These are phyloP conservation scores for Sparassis latifolia DNA, from an alignment of 1,284 basidiomycete species.

Conservation along the genomic window DNA sequence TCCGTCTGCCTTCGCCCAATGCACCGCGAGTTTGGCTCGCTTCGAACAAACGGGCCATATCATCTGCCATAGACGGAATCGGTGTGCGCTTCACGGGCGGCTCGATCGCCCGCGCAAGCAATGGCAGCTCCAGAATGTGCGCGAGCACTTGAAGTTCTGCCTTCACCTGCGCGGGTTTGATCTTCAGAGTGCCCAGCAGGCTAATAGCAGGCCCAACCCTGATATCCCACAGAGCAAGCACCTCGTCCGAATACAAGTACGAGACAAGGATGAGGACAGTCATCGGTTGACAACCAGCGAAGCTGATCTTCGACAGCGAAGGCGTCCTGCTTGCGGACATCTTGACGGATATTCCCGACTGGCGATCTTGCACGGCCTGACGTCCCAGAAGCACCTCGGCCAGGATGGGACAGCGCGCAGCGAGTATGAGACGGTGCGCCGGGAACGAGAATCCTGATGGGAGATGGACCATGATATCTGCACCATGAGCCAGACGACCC, in stretches of 20 bases:
- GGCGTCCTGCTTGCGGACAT: slow-evolving; percentile 12
- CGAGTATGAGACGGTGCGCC: slow-evolving; percentile 62
- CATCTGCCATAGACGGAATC: slow-evolving; percentile 36
- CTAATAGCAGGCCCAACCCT: slow-evolving; percentile 52
- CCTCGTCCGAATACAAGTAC: slow-evolving; percentile 85
- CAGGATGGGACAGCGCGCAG: slow-evolving; percentile 52
- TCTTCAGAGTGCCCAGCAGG: slow-evolving; percentile 33
- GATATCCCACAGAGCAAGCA: slow-evolving; percentile 82
- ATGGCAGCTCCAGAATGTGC: slow-evolving; percentile 45
- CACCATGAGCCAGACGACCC: slow-evolving; percentile 37
- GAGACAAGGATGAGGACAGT: slow-evolving; percentile 74
- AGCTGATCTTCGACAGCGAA: slow-evolving; percentile 23
- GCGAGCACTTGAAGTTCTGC: slow-evolving; percentile 55
- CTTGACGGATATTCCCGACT: slow-evolving; percentile 26
- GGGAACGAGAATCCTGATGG: slow-evolving; percentile 41
- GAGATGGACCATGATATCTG: slow-evolving; percentile 54
- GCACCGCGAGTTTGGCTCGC: slow-evolving; percentile 7
- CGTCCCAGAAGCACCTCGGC: slow-evolving; percentile 35
- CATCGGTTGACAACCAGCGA: slow-evolving; percentile 54
- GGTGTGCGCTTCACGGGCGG: slow-evolving; percentile 45
- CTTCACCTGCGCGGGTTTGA: slow-evolving; percentile 48
- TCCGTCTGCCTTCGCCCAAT: not conserved
- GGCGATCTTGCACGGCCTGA: slow-evolving; percentile 21
- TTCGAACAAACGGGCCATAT: slow-evolving; percentile 41
- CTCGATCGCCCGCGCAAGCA: slow-evolving; percentile 48